Conservation (phyloP, 768 basidiomycete genomes). For the Aureoboletus auriporus region DNA sequence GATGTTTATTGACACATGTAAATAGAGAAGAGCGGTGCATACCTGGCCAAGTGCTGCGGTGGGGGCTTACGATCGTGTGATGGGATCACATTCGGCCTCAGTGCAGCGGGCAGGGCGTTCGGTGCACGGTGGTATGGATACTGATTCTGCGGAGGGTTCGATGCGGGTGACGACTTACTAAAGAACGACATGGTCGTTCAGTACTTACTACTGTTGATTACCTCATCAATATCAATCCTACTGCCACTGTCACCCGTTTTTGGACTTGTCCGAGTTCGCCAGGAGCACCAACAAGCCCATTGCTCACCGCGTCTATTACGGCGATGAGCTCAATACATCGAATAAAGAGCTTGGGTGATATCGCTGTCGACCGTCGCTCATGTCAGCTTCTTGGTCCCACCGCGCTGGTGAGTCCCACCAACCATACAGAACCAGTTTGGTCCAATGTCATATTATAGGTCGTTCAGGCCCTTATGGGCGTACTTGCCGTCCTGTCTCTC, state of each 20-base stretch:
- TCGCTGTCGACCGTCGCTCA: conserved; percentile 39
- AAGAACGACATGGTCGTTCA: conserved; percentile 38
- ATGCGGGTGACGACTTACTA: conserved; percentile 31
- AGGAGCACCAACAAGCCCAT: not conserved
- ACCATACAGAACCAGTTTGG: not conserved
- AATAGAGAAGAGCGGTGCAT: not conserved
- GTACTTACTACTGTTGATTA: not conserved
- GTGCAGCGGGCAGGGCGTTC: conserved; percentile 32
- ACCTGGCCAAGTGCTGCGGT: conserved; percentile 31
- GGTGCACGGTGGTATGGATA: conserved; percentile 43
- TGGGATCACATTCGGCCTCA: conserved; percentile 32
- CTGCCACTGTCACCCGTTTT: not conserved
- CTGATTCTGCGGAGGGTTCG: conserved; percentile 28
- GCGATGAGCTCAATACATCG: conserved; percentile 14
- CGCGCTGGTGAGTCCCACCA: conserved; percentile 34
- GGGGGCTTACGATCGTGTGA: conserved; percentile 40
- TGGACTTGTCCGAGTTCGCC: not conserved
- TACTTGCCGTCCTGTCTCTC: conserved; percentile 82
- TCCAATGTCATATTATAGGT: conserved; percentile 37
- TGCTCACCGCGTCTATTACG: not conserved
- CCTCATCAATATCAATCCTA: not conserved
- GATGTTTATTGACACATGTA: not conserved
- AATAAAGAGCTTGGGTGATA: conserved; percentile 16
- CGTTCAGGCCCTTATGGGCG: conserved; percentile 86
- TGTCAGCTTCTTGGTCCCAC: conserved; percentile 47